Evolutionary conservation across 805 yeast genomes (phyloP), one percentile per base, ranked within the genome.

Genomic region (Priceomyces fermenticarens): DNA sequence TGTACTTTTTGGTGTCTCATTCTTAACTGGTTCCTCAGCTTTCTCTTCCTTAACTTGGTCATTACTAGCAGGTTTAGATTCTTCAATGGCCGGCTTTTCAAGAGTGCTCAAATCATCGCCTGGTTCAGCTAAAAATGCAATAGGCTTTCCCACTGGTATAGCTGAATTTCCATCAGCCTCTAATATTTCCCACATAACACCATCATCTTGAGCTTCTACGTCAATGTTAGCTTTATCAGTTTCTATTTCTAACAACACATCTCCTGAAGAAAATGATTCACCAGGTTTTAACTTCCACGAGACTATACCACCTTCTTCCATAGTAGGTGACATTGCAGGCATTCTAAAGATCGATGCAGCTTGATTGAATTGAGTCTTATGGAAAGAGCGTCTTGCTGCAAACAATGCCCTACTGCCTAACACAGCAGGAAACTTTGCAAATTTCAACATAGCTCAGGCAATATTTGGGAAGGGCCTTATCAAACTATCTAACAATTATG

Each of bases 301-400:
- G 10, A 88, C 87, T 48, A 91, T 77, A 4, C 96, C 97, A 31
- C 99, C 99, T 58, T 83, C 87, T 25, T 89, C 88, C 99, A 91
- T 91, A 5, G 99, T 91, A 32, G 99, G 99, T 4, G 97, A 90
- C 97, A 91, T 88, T 17, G 99, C 97, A 3, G 99, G 99, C 98
- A 91, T 91, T 40, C 73, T 81, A 67, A 88, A 88, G 29, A 70
- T 63, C 14, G 67, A 57, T 3, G 77, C 80, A 2, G 66, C 74
- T 31, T 32, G 26, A 13, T 30, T 27, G 13, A 29, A 20, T 8
- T 17, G 16, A 7, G 39, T 35, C 30, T 32, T 35, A 26, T 42
- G 45, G 8, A 42, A 38, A 15, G 35, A 30, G 5, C 29, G 31
- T 29, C 15, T 32, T 10, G 30, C 25, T 7, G 25, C 30, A n/a